Evolutionary conservation across 768 basidiomycete species (phyloP), one percentile per base, ranked within the genome.

Genomic region (Boletus pseudo-olivaceus): DNA sequence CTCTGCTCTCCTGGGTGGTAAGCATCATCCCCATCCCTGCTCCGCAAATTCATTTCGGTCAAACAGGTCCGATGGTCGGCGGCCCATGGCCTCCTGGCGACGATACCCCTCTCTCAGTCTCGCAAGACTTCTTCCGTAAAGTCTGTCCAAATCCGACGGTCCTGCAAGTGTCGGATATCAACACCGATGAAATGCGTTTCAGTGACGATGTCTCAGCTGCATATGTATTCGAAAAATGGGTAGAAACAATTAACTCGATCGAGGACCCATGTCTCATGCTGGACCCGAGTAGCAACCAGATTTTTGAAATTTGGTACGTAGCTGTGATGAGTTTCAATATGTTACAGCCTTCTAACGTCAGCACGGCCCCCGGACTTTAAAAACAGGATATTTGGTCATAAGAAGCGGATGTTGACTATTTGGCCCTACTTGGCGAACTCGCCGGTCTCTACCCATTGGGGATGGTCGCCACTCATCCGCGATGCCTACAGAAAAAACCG

Each of bases 51-150:
- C 34, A 55, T 47, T 20, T 37, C n/a, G 11, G 11, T 38, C 26
- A n/a, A n/a, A 51, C 42, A 72, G 79, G 78, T 6, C 71, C 77
- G 0, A 65, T 75, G 29, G 79, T 73, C 0, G 79, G 79, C 1
- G 76, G 68, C 4, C 53, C 64, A 3, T 75, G 75, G 64, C 68
- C 70, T 1, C 19, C 61, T 0, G 73, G 65, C 5, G 70, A 72
- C 17, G 6, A 47, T 17, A 63, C 68, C 0, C 73, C 76, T 5
- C 66, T 71, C 0, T 67, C 77, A 1, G 73, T 81, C 3, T 62
- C 63, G 7, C 58, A 61, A 26, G 66, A 67, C 5, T 76, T 72
- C 58, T 81, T 70, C 56, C 63, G 72, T n/a, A 59, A 70, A 55
- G 72, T 76, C 3, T 80, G 79, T 61, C 75, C 71, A 5, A 57